Evolutionary conservation across 495 filamentous ascomycete species (phyloP).

Genomic region (Penicillium pancosmium): DNA sequence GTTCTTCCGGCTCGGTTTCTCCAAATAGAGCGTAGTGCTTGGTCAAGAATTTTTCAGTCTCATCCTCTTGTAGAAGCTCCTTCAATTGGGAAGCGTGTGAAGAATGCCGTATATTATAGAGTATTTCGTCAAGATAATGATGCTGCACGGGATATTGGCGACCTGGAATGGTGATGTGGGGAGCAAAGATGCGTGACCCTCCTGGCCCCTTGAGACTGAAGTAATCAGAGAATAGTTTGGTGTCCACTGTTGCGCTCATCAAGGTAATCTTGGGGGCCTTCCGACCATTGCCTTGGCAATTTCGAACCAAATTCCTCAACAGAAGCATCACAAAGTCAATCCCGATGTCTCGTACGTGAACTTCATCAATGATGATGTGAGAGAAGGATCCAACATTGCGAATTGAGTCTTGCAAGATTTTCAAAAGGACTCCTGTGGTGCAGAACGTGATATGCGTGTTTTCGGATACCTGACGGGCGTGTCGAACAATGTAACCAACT

Average conservation of each 20-base stretch:
- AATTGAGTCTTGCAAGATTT: slow-evolving; percentile 46
- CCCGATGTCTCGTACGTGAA: slow-evolving; percentile 59
- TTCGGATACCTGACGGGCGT: slow-evolving; percentile 36
- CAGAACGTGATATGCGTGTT: slow-evolving; percentile 57
- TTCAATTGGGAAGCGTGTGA: slow-evolving; percentile 24
- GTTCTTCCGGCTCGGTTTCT: neutral
- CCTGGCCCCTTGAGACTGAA: slow-evolving; percentile 40
- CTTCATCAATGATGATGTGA: slow-evolving; percentile 63
- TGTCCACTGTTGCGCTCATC: slow-evolving; percentile 64
- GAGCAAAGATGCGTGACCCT: slow-evolving; percentile 41
- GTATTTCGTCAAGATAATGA: slow-evolving; percentile 54
- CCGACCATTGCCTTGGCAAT: slow-evolving; percentile 36
- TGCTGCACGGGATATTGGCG: slow-evolving; percentile 58
- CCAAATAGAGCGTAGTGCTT: slow-evolving; percentile 9
- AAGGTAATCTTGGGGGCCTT: slow-evolving; percentile 54
- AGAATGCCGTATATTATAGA: slow-evolving; percentile 34
- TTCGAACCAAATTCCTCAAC: slow-evolving; percentile 48
- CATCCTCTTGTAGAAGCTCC: slow-evolving; percentile 20
- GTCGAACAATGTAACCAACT: slow-evolving; percentile 59
- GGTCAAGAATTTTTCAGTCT: slow-evolving; percentile 15
- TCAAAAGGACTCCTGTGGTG: slow-evolving; percentile 58
- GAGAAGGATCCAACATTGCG: slow-evolving; percentile 46
- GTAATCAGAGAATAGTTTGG: slow-evolving; percentile 57
- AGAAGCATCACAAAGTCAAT: slow-evolving; percentile 60
- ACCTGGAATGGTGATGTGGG: slow-evolving; percentile 56